Base-by-base conservation (phyloP, 257 asterid species). In the Solanum etuberosum region DNA sequence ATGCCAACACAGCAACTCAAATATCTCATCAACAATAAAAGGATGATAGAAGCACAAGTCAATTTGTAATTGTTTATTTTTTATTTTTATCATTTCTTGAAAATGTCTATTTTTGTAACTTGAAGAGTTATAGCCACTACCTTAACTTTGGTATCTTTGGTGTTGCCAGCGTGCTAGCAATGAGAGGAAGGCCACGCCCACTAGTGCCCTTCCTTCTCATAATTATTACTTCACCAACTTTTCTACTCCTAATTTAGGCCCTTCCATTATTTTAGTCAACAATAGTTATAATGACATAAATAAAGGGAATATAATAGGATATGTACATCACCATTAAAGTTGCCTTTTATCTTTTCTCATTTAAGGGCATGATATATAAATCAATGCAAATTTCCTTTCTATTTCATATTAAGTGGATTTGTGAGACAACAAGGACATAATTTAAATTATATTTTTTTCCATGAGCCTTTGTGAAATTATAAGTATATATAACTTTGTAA, bases 171-270 rank as follows among this genome's bases (percentile, higher is more conserved):
- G 46, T 40, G 46, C 4, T 10, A 93, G 94, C 81, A 92, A 93
- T 87, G 18, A 92, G 92, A 90, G 94, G 92, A 91, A 92, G 95
- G 93, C 90, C 90, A 91, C 48, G 88, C 91, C 93, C 98, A 93
- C 95, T 51, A 51, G 95, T 94, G 94, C 93, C 61, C 61, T 16
- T 18, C 85, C 43, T 70, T 74, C 57, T 86, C 85, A 86, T 86
- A 84, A 86, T 86, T 37, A 38, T 86, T 37, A 38, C 88, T 48
- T 34, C 40, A 63, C 21, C 80, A 38, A 84, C 71, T 46, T 48
- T 63, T 61, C 14, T 32, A 32, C 42, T 71, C 78, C 43, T 32
- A 71, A 16, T 71, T 71, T 71, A 32, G 40, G 14, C n/a, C 42
- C 25, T 32, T 32, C 6, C 13, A 71, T 32, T 71, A 71, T 32